Conservation (phyloP, 306 rosid species). For the Clitoria ternatea region DNA sequence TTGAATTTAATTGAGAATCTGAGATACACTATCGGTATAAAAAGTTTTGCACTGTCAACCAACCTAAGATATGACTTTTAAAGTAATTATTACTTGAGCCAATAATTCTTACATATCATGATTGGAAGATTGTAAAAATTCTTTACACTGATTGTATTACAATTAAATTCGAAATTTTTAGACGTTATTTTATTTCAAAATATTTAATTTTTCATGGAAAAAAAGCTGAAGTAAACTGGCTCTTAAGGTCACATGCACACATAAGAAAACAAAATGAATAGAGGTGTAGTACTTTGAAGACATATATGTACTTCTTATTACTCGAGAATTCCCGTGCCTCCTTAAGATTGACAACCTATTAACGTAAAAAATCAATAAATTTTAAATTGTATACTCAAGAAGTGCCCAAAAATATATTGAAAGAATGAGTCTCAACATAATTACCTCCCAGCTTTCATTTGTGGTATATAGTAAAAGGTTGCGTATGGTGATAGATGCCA, state of each 20-base stretch:
- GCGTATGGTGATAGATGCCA: conserved; percentile 87
- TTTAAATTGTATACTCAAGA: not conserved
- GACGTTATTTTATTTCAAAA: not conserved
- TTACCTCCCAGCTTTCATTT: conserved; percentile 91
- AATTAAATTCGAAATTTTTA: no score
- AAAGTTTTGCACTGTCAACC: no score
- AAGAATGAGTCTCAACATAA: conserved; percentile 12
- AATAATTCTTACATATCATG: no score
- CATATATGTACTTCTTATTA: conserved; percentile 73
- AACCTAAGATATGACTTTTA: no score
- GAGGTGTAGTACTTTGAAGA: conserved; percentile 74
- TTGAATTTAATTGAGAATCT: no score
- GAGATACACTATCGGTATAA: no score
- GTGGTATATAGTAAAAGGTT: conserved; percentile 83
- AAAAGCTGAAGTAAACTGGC: not conserved
- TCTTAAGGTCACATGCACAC: not conserved
- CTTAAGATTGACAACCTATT: conserved; percentile 93
- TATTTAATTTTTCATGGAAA: not conserved
- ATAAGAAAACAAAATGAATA: conserved; percentile 24
- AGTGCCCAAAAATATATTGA: not conserved
- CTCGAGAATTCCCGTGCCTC: conserved; percentile 86
- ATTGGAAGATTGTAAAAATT: no score
- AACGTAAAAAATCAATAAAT: conserved; percentile 22
- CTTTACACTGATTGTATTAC: no score
- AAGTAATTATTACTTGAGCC: no score